Evolutionary conservation across 345 rosid species (phyloP).

Genomic region (Erucastrum elatum): DNA sequence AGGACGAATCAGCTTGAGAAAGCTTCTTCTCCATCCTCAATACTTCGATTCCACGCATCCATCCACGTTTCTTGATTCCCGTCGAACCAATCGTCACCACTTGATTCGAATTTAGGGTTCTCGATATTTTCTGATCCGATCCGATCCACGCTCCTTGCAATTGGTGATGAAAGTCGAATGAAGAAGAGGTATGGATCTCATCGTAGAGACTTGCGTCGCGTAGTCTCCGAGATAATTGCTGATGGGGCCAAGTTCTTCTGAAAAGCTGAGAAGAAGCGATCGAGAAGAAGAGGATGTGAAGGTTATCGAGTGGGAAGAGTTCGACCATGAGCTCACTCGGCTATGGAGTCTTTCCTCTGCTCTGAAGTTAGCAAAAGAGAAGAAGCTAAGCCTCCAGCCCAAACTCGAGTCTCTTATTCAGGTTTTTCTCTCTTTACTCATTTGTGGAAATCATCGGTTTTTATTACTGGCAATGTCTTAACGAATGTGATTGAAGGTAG

Average conservation of each 20-base stretch:
- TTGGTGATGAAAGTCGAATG: constrained; percentile 9
- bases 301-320: constrained; percentile 91
- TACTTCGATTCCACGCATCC: background rate
- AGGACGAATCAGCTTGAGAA: constrained; percentile 31
- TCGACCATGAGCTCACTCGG: constrained; percentile 80
- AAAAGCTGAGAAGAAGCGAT: constrained; percentile 35
- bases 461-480: background rate
- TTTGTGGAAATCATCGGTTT: constrained; percentile 23
- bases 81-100: background rate
- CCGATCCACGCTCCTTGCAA: background rate
- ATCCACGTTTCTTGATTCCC: background rate
- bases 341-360: constrained; percentile 87
- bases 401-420: constrained; percentile 71
- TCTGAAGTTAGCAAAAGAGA: constrained; percentile 61
- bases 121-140: background rate
- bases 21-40: background rate
- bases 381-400: constrained; percentile 54
- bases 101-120: constrained; percentile 10
- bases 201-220: constrained; percentile 9
- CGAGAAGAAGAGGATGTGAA: constrained; percentile 40
- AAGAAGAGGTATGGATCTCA: constrained; percentile 22
- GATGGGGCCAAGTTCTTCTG: constrained; percentile 42
- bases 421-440: constrained; percentile 47
- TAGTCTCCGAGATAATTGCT: constrained; percentile 38
- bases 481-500: constrained; percentile 3